Conservation (phyloP, 73 alveolate genomes). For the Uronychia setigera region DNA sequence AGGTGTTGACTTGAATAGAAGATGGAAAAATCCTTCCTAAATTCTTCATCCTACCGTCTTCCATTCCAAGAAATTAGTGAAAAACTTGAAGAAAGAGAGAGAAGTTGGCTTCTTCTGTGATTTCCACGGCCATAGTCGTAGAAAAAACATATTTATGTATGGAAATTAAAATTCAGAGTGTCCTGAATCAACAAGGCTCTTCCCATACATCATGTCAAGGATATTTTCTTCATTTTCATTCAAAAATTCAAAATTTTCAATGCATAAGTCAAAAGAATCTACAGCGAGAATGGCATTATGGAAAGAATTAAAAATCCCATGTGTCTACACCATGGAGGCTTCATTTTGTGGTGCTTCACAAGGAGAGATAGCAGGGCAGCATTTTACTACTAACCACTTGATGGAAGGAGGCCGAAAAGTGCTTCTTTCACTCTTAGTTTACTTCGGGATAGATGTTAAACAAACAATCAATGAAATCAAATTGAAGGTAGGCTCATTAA, state of each 20-base stretch:
- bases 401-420: background rate
- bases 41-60: constrained; percentile 45
- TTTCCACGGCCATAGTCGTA: constrained; percentile 81
- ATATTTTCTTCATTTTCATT: constrained; percentile 25
- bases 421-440: background rate
- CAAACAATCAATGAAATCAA: background rate
- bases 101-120: constrained; percentile 74
- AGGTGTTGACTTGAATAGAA: constrained; percentile 82
- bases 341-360: constrained; percentile 80
- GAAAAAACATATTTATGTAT: constrained; percentile 56
- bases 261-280: constrained; percentile 72
- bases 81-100: constrained; percentile 54
- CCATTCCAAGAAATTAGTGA: constrained; percentile 53
- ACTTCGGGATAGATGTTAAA: background rate
- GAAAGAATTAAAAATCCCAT: constrained; percentile 76
- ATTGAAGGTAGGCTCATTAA: background rate
- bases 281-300: constrained; percentile 86
- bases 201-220: constrained; percentile 50
- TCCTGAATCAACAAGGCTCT: constrained; percentile 33
- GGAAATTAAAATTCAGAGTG: constrained; percentile 42
- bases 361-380: background rate
- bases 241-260: constrained; percentile 18
- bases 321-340: constrained; percentile 82
- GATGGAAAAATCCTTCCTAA: constrained; percentile 57
- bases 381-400: background rate